Base-by-base conservation (phyloP, 495 filamentous ascomycete genomes). In the Polyplosphaeria fusca region DNA sequence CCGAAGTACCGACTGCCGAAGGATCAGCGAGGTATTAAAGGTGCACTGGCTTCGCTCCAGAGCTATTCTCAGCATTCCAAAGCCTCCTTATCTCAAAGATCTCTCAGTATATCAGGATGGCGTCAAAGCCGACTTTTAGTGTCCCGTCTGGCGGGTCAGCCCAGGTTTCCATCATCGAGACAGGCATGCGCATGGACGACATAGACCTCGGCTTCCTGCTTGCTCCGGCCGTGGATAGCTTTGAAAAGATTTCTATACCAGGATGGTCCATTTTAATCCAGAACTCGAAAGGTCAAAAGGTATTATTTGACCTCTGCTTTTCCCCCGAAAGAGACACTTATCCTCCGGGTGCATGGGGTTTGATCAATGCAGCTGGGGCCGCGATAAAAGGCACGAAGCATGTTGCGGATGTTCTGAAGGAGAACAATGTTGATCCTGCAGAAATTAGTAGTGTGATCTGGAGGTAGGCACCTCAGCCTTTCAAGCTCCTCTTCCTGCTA, bases 361-460 rank as follows among this genome's bases (percentile, higher is more conserved):
- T 14, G 11, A 53, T 55, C 32, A 47, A 61, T 1, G 19, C 19
- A 7, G 32, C 27, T 4, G 19, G 19, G 12, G 28, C 22, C 14
- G 7, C 7, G 16, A 27, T 60, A 5, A 37, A 54, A 13, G 75
- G 76, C 2, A 68, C 73, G 2, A 75, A 75, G 44, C 68, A 74
- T 27, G 74, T 83, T 1, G 67, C 59, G 5, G 78, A 82, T 16
- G 72, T 80, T 24, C 63, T 83, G 0, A 51, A 44, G 71, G 73
- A 24, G 56, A 72, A 43, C 2, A 76, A 74, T 2, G 60, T 81
- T 11, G 64, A 76, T 12, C 58, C 70, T 0, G 58, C 61, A 16
- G 61, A 59, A 18, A 79, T 86, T 46, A 74, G 82, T 18, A 76
- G 72, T 14, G 69, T 84, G 16, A 71, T 85, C 37, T 81, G 76